Evolutionary conservation across 2,329 filamentous ascomycete species (phyloP), one percentile per base, ranked within the genome.

Genomic region (Alternaria sp.): DNA sequence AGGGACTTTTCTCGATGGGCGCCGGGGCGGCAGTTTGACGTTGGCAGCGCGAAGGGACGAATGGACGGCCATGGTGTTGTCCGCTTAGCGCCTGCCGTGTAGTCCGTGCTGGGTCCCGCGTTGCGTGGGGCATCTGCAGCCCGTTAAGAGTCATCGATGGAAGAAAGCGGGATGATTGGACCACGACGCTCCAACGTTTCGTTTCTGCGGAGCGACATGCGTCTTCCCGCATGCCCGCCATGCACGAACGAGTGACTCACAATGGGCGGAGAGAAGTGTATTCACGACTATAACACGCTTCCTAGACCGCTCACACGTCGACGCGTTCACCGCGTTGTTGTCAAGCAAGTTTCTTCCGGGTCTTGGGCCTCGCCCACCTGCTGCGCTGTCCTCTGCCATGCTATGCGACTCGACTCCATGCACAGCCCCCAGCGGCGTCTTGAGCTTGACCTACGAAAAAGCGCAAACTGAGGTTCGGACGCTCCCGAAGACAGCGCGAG

Each of bases 231-330:
- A 64, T 65, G 44, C 56, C 62, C 51, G 63, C 58, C 28, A 60
- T 69, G 68, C 65, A 73, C 67, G 41, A 62, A 61, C 59, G 55
- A 64, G 73, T 78, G 76, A 78, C 73, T 78, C 76, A 78, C 65
- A 64, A 62, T 68, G 63, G 73, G 69, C 73, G 68, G 70, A 54
- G 66, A 68, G 58, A 58, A 66, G 41, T 18, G 20, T 24, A 42
- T 66, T 73, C 76, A 68, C 76, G 75, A 76, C 75, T 75, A 78
- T 75, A 78, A 78, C 76, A 77, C 75, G 76, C 66, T 66, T 64
- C 48, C 61, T 43, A 69, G 57, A 64, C 57, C 71, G 57, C 70
- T 67, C 65, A 69, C 54, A 59, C 61, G 56, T 65, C 60, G 58
- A 64, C 74, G 73, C 73, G 74, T 73, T 57, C 42, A 70, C 65